Evolutionary conservation across 169 alveolate genomes (phyloP).

Genomic region (Sarcocystis neurona): DNA sequence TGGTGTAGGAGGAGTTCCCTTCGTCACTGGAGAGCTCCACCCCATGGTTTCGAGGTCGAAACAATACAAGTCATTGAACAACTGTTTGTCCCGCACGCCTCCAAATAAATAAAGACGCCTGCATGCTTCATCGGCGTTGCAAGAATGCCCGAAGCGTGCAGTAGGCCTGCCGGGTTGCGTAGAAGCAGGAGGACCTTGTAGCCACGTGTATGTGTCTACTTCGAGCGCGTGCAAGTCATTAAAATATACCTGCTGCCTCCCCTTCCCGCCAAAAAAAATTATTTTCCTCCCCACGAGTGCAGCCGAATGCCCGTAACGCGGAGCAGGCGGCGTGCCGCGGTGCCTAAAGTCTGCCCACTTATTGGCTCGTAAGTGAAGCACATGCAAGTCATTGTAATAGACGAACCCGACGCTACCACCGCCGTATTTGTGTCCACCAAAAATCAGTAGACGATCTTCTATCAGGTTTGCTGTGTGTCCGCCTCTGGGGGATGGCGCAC

Average conservation of each 20-base stretch:
- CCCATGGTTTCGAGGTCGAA: constrained; percentile 83
- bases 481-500: constrained; percentile 90
- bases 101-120: constrained; percentile 89
- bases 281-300: constrained; percentile 85
- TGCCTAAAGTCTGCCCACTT: constrained; percentile 80
- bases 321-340: constrained; percentile 88
- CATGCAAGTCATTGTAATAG: constrained; percentile 85
- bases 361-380: constrained; percentile 83
- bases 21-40: constrained; percentile 83
- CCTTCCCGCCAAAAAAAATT: constrained; percentile 89
- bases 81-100: constrained; percentile 86
- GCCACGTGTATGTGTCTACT: constrained; percentile 52
- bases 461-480: constrained; percentile 90
- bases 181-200: constrained; percentile 87
- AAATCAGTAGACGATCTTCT: constrained; percentile 84
- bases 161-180: constrained; percentile 80
- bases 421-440: constrained; percentile 86
- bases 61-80: constrained; percentile 81
- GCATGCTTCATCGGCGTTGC: constrained; percentile 82
- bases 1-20: constrained; percentile 89
- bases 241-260: constrained; percentile 77
- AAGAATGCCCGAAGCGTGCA: constrained; percentile 86
- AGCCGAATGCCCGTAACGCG: constrained; percentile 88
- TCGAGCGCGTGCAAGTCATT: constrained; percentile 62
- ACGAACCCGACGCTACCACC: constrained; percentile 79